Percentiles rank a stretch among this genome's conserved stretches.
Conservation (phyloP, 2,329 filamentous ascomycete species). For the Cryphonectria radicalis region DNA sequence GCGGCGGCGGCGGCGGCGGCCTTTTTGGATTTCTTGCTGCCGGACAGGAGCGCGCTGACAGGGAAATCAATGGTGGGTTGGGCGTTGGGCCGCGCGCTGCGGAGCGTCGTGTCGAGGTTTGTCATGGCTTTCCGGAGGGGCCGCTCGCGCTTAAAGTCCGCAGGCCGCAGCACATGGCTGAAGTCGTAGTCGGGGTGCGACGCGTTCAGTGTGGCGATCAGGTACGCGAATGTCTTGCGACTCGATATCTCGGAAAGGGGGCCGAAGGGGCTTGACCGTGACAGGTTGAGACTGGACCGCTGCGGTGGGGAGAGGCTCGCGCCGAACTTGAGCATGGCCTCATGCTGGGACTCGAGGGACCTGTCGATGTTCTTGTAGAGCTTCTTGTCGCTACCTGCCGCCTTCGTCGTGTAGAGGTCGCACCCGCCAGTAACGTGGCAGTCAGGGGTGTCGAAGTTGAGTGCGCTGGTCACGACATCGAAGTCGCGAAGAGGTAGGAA, state of each 20-base stretch:
- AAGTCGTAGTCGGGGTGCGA: constrained; percentile 98
- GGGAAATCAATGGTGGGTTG: constrained; percentile 47
- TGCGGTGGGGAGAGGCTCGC: constrained; percentile 86
- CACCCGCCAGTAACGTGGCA: constrained; percentile 91
- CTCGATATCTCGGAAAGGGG: constrained; percentile 86
- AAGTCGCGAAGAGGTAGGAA: constrained; percentile 91
- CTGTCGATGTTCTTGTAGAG: constrained; percentile 94
- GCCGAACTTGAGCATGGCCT: constrained; percentile 82
- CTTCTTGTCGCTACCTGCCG: constrained; percentile 93
- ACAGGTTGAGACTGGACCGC: constrained; percentile 72
- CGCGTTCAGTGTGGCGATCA: constrained; percentile 95
- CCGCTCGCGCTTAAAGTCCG: constrained; percentile 86
- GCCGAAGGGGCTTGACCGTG: constrained; percentile 88
- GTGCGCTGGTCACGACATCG: constrained; percentile 85
- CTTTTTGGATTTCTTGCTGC: constrained; percentile 42
- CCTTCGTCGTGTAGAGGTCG: constrained; percentile 97
- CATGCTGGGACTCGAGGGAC: constrained; percentile 88
- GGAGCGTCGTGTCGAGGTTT: constrained; percentile 83
- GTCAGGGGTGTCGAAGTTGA: constrained; percentile 95
- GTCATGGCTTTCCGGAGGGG: constrained; percentile 82
- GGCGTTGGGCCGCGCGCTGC: constrained; percentile 75
- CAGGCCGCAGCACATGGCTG: constrained; percentile 84
- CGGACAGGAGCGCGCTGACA: constrained; percentile 46
- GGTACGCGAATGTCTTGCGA: constrained; percentile 89
- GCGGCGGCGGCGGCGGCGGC: constrained; percentile 43